A percentile compares a stretch with the other conserved stretches of the same genome.
Evolutionary conservation across 164 flowering plant species (phyloP).

Genomic region (Tetracentron sinense): DNA sequence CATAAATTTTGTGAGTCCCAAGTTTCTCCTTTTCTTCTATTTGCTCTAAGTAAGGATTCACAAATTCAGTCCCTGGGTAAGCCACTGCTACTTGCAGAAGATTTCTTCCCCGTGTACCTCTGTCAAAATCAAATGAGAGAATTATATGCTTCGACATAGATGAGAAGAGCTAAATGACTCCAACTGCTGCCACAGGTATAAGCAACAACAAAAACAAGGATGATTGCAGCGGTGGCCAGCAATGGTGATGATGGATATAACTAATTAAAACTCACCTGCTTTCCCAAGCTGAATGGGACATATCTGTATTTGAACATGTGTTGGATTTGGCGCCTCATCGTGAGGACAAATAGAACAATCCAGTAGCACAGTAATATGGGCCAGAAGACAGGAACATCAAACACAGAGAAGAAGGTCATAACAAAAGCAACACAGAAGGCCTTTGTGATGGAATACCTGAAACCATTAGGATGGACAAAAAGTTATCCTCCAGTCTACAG

Average conservation of each 20-base stretch:
- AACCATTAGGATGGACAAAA: neutral
- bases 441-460: conserved; percentile 39
- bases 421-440: conserved; percentile 35
- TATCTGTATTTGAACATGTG: conserved; percentile 52
- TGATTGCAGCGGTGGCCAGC: neutral
- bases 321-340: conserved; percentile 48
- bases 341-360: conserved; percentile 46
- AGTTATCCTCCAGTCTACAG: neutral
- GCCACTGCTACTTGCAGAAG: conserved; percentile 22
- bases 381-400: conserved; percentile 54
- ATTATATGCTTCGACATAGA: neutral
- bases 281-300: conserved; percentile 43
- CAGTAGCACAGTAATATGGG: conserved; percentile 46
- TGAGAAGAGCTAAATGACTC: neutral
- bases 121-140: conserved; percentile 9
- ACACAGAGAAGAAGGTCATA: conserved; percentile 39
- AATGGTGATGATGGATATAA: neutral
- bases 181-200: neutral
- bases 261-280: conserved; percentile 48
- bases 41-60: neutral
- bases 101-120: conserved; percentile 29
- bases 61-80: conserved; percentile 22
- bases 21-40: neutral
- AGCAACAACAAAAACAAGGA: neutral
- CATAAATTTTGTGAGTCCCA: neutral